Evolutionary conservation across 352 stramenopile species (phyloP), one percentile per base, ranked within the genome.

Genomic region (Globisporangium middletonii): DNA sequence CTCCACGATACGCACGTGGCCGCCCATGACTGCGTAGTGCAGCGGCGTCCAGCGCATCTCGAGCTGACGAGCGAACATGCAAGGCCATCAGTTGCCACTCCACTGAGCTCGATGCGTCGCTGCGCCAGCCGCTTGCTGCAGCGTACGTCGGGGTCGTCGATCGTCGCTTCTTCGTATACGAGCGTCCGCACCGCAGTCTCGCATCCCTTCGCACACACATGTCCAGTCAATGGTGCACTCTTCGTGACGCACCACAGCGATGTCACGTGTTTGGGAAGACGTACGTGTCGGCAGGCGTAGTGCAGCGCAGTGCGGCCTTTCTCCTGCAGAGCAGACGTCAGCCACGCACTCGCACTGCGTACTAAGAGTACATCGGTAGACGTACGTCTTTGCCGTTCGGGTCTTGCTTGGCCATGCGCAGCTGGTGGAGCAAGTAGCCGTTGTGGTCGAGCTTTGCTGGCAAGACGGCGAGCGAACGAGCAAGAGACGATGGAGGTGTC

Each of bases 1-100:
- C 50, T 61, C 62, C 1, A 69, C 79, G 41, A 88, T 76, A 6
- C 64, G 63, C 50, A 81, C 75, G 33, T 89, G 77, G 26, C 77
- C 79, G 47, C 79, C 79, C 78, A 92, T 89, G n/a, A 85, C 71
- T 6, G 83, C 79, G 30, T 84, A 90, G 49, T 92, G 83, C 30
- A 92, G 60, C 0, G 79, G 79, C n/a, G 78, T 92, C 83, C 79
- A 92, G 11, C 75, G 72, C 76, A 87, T 89, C 49, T 90, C 83
- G 23, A 88, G 59, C 83, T 92, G 27, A 7, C 1, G 6, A 30
- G 16, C 19, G 19, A 50, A 18, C 23, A 3, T 16, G 9, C 15
- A 50, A 42, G 42, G 15, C 30, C 26, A 9, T 18, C 5, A 50
- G 28, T 13, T 19, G 23, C 23, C 23, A 23, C 23, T 23, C 23